phyloP scores from a whole-genome alignment of 495 filamentous ascomycete genomes.

The Penicillium ochrochloron region DNA sequence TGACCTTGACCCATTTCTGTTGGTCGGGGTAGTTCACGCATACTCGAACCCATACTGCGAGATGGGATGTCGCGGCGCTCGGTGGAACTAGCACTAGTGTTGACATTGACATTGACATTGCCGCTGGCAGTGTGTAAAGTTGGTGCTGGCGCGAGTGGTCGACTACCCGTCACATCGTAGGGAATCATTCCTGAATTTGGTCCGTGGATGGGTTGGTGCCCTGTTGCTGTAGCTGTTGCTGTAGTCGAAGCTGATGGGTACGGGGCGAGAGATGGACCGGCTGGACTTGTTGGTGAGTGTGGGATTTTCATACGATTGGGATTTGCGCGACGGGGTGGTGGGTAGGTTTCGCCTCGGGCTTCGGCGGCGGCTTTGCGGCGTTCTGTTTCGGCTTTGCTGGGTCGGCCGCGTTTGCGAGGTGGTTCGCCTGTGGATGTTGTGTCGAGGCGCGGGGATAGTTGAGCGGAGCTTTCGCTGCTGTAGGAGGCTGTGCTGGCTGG shows the following conservation, averaged over 20 bases:
- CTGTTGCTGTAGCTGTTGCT: background rate
- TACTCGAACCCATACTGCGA: conserved; percentile 29
- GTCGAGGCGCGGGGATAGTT: conserved; percentile 43
- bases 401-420: conserved; percentile 63
- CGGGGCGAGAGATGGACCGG: conserved; percentile 10
- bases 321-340: conserved; percentile 40
- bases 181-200: conserved; percentile 13
- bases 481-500: conserved; percentile 42
- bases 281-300: conserved; percentile 42
- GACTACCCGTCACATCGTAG: conserved; percentile 20
- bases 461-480: conserved; percentile 46
- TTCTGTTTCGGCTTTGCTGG: conserved; percentile 61
- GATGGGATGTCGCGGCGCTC: conserved; percentile 31
- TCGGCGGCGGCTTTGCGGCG: conserved; percentile 56
- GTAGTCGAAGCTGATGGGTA: background rate
- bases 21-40: conserved; percentile 43
- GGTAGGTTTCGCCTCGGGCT: conserved; percentile 55
- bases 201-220: conserved; percentile 17
- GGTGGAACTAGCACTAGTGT: background rate
- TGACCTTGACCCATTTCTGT: conserved; percentile 27
- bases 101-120: background rate
- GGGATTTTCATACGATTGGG: conserved; percentile 39
- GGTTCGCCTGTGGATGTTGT: conserved; percentile 38
- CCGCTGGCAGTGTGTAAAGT: conserved; percentile 11
- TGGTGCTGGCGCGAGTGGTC: conserved; percentile 15